phyloP scores from a whole-genome alignment of 768 basidiomycete species.

The Clitopilus hobsonii region DNA sequence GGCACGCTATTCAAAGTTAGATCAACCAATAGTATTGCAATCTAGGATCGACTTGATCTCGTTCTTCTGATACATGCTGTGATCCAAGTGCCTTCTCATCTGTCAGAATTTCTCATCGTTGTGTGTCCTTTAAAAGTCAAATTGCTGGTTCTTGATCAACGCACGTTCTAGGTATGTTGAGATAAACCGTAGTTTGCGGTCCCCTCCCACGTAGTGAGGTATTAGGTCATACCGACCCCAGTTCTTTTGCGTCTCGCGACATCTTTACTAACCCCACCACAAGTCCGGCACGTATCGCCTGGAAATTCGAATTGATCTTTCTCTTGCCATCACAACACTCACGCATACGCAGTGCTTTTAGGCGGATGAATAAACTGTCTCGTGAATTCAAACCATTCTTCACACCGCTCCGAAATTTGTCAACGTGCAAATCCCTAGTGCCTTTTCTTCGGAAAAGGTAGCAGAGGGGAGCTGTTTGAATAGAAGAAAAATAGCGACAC shows the following conservation, averaged over 20 bases:
- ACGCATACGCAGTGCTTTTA: not conserved
- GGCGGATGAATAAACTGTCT: not conserved
- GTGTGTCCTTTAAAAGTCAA: not conserved
- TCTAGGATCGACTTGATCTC: not conserved
- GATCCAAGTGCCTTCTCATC: not conserved
- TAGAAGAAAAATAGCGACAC: not conserved
- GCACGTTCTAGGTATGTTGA: not conserved
- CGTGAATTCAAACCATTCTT: not conserved
- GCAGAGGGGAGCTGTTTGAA: not conserved
- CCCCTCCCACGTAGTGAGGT: not conserved
- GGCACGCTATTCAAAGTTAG: not conserved
- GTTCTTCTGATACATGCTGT: not conserved
- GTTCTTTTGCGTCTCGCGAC: not conserved
- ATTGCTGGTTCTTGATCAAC: not conserved
- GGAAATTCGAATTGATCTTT: not conserved
- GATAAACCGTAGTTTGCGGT: not conserved
- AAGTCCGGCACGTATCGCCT: not conserved
- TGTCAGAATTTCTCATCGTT: not conserved
- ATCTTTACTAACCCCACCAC: not conserved
- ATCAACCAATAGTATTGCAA: not conserved
- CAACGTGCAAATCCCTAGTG: not conserved
- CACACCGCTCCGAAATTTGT: not conserved
- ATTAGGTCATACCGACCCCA: not conserved
- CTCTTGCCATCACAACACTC: not conserved
- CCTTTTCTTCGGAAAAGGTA: not conserved